These are phyloP conservation scores for Malbranchea cinnamomea DNA, from an alignment of 2,329 filamentous ascomycete genomes.

Conservation along the genomic window DNA sequence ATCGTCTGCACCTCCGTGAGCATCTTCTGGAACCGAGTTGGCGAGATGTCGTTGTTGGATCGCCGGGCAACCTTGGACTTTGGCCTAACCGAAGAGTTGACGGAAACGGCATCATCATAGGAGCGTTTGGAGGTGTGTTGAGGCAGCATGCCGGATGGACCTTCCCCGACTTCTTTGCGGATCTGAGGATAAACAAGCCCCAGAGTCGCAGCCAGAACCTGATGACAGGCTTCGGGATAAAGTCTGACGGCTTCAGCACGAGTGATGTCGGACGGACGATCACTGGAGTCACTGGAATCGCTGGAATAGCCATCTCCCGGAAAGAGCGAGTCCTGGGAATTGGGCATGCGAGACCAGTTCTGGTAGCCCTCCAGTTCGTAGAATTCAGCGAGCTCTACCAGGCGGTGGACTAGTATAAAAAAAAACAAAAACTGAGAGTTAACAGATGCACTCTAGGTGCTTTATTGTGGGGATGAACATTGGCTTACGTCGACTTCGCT, in stretches of 20 bases:
- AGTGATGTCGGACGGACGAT: constrained; percentile 20
- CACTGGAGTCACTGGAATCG: constrained; percentile 26
- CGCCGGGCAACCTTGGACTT: constrained; percentile 23
- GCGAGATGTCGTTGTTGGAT: constrained; percentile 17
- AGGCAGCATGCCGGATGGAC: constrained; percentile 17
- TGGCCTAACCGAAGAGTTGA: constrained; percentile 17
- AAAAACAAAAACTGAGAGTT: constrained; percentile 4
- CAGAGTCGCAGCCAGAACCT: constrained; percentile 24
- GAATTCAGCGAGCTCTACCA: constrained; percentile 25
- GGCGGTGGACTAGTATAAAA: constrained; percentile 20
- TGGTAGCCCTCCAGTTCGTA: constrained; percentile 26
- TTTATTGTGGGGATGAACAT: not conserved
- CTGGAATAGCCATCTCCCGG: constrained; percentile 16
- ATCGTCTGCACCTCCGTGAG: constrained; percentile 19
- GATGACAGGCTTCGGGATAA: constrained; percentile 26
- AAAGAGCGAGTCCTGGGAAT: constrained; percentile 15
- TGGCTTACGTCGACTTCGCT: constrained; percentile 24
- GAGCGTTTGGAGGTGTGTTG: constrained; percentile 19
- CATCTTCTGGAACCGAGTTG: constrained; percentile 17
- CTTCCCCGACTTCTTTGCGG: constrained; percentile 25
- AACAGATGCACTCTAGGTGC: constrained; percentile 2
- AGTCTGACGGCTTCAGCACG: constrained; percentile 21
- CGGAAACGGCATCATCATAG: constrained; percentile 21
- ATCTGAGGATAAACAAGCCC: constrained; percentile 29
- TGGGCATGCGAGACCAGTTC: constrained; percentile 23